Base-by-base conservation (phyloP, 352 stramenopile species). In the Phytophthora pluvialis region DNA sequence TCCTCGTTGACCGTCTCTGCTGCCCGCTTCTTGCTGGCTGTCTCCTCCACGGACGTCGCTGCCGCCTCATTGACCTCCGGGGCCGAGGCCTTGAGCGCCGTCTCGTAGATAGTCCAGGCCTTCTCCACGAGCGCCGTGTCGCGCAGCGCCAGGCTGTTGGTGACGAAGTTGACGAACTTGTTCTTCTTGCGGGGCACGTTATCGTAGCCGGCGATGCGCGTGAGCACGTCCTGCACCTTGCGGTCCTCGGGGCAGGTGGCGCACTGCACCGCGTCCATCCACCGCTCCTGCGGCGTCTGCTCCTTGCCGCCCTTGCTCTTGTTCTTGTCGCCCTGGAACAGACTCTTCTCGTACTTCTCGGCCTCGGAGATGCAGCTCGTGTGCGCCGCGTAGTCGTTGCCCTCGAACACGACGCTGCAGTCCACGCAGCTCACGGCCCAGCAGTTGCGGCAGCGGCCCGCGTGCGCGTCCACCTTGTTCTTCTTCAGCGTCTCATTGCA, bases 401-500 rank as follows among this genome's bases (percentile, higher is more conserved):
- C 90, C 48, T 96, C 70, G 75, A 97, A 98, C 40, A 94, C 85
- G 43, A 93, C 75, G 65, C 83, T 94, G 75, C 94, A 98, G 75
- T 98, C 94, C 13, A 98, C 91, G 71, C 94, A 98, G 61, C 92
- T 98, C 64, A 98, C 87, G 45, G 88, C 83, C 80, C 87, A 96
- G 78, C 90, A 97, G 71, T 94, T 90, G 53, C 83, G 78, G 57
- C 82, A 95, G 26, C 90, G 94, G 15, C 73, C 75, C 0, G 81
- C 83, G 66, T 98, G 93, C 36, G 77, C 80, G 57, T 98, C 90
- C 49, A 98, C 93, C 69, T 98, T 95, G 70, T 91, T 95, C 80
- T 98, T 98, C 75, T 98, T 98, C 48, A 98, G 78, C 61, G 90
- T 97, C 80, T 98, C 86, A 61, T 95, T 93, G 78, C 86, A 95